phyloP scores from a whole-genome alignment of 352 stramenopile genomes.

The Phytopythium montanum region DNA sequence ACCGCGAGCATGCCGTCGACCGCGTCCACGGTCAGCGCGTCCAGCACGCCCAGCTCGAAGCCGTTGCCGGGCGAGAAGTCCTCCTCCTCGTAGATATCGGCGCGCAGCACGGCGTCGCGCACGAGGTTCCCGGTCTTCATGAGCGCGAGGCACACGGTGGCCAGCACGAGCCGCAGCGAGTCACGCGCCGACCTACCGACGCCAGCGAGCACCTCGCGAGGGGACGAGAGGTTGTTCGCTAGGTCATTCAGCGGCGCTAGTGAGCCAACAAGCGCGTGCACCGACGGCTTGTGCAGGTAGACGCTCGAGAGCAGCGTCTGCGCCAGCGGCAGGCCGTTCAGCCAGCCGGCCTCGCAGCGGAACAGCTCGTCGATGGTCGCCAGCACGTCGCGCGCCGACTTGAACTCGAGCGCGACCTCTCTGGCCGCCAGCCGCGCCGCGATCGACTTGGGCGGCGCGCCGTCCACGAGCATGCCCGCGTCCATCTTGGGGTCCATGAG shows the following conservation, averaged over 20 bases:
- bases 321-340: slow-evolving; percentile 77
- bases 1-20: slow-evolving; percentile 36
- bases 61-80: slow-evolving; percentile 86
- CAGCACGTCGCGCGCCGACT: slow-evolving; percentile 60
- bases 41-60: slow-evolving; percentile 55
- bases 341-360: slow-evolving; percentile 74
- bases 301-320: slow-evolving; percentile 90
- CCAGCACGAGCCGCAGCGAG: slow-evolving; percentile 74
- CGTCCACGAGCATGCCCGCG: slow-evolving; percentile 80
- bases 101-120: slow-evolving; percentile 81
- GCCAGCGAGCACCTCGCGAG: slow-evolving; percentile 24
- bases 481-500: slow-evolving; percentile 95
- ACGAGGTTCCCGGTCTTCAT: slow-evolving; percentile 80
- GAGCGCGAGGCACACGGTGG: slow-evolving; percentile 51
- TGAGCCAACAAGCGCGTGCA: slow-evolving; percentile 63
- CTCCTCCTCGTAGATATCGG: slow-evolving; percentile 96
- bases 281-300: slow-evolving; percentile 79
- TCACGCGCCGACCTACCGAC: slow-evolving; percentile 34
- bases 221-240: slow-evolving; percentile 15
- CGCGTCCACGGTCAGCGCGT: slow-evolving; percentile 30
- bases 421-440: slow-evolving; percentile 37
- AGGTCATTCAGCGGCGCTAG: slow-evolving; percentile 31
- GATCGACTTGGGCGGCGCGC: slow-evolving; percentile 49
- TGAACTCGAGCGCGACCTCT: slow-evolving; percentile 52
- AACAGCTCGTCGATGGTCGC: slow-evolving; percentile 78